Conservation (phyloP, 257 asterid species). For the Forsythia viridissima region DNA sequence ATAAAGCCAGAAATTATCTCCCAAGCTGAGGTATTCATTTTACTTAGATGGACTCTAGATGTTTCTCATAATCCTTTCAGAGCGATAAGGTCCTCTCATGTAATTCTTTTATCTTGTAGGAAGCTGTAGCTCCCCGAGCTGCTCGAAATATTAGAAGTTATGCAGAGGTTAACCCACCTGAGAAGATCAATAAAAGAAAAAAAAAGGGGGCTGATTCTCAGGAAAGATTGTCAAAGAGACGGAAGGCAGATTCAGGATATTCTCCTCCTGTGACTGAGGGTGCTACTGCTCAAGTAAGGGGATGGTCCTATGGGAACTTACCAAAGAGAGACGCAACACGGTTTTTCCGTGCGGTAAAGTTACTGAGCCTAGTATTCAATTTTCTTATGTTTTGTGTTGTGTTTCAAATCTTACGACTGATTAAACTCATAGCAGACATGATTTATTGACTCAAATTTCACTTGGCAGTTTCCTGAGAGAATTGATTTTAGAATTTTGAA, state of each 20-base stretch:
- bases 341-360: slow-evolving; percentile 83
- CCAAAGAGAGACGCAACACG: slow-evolving; percentile 96
- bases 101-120: slow-evolving; percentile 44
- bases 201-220: slow-evolving; percentile 77
- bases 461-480: no score
- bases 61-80: slow-evolving; percentile 11
- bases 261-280: slow-evolving; percentile 86
- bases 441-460: not conserved
- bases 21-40: slow-evolving; percentile 71
- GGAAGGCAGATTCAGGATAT: slow-evolving; percentile 73
- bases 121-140: slow-evolving; percentile 95
- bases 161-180: slow-evolving; percentile 78
- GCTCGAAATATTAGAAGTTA: slow-evolving; percentile 91
- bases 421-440: not conserved
- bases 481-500: no score
- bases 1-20: slow-evolving; percentile 89
- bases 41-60: slow-evolving; percentile 22
- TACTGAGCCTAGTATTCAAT: slow-evolving; percentile 1
- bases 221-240: slow-evolving; percentile 80
- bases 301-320: slow-evolving; percentile 94
- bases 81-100: slow-evolving; percentile 17
- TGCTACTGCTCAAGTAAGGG: slow-evolving; percentile 93
- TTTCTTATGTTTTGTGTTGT: not conserved
- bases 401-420: not conserved
- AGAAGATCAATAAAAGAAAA: slow-evolving; percentile 70